phyloP scores from a whole-genome alignment of 257 asterid species.

The Primulina huaijiensis region DNA sequence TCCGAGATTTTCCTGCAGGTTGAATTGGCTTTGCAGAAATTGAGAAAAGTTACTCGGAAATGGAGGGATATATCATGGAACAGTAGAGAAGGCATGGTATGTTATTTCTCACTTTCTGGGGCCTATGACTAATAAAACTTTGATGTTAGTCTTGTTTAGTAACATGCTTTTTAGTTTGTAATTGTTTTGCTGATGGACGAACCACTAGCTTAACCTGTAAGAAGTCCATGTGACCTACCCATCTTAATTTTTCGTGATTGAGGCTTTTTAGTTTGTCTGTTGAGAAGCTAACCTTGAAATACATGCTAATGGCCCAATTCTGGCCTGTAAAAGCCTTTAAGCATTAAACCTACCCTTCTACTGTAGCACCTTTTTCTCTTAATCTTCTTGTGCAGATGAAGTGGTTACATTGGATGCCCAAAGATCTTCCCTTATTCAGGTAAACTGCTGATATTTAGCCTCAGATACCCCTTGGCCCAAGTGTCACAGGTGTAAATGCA shows the following conservation, averaged over 20 bases:
- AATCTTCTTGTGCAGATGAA: background rate
- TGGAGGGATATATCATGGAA: constrained; percentile 60
- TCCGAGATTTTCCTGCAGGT: constrained; percentile 40
- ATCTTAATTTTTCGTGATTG: constrained; percentile 2
- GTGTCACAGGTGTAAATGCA: too few species aligned
- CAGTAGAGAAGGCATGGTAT: constrained; percentile 68
- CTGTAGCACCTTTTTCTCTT: background rate
- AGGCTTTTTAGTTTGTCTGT: constrained; percentile 10
- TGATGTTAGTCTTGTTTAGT: background rate
- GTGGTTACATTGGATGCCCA: background rate
- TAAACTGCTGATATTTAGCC: too few species aligned
- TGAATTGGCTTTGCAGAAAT: constrained; percentile 51
- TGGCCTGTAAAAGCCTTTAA: background rate
- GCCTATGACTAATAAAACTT: background rate
- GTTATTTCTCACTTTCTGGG: constrained; percentile 28
- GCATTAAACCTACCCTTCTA: background rate
- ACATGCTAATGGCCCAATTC: background rate
- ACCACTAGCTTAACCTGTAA: constrained; percentile 16
- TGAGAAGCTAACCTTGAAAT: constrained; percentile 5
- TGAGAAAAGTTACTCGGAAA: constrained; percentile 40
- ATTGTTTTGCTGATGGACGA: constrained; percentile 1
- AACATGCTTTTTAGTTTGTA: background rate
- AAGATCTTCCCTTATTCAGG: background rate
- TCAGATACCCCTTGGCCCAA: too few species aligned
- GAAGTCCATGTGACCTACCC: constrained; percentile 5